Conservation (phyloP, 1,284 basidiomycete genomes). For the Marasmius tenuissimus region DNA sequence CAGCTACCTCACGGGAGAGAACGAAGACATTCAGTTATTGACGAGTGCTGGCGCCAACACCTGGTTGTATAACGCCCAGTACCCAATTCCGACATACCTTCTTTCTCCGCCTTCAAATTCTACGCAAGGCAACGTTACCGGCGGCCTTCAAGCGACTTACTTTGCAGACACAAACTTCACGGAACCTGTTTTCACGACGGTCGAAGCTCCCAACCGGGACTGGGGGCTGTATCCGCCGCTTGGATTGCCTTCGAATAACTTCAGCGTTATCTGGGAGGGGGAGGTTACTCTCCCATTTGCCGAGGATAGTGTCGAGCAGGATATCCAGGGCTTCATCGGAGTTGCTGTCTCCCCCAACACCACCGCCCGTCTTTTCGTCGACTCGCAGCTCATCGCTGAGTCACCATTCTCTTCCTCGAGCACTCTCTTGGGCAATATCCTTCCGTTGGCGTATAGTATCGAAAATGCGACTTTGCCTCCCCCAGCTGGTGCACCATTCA, state of each 20-base stretch:
- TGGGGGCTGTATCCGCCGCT: constrained; percentile 29
- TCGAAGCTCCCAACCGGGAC: constrained; percentile 27
- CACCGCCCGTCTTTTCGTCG: constrained; percentile 9
- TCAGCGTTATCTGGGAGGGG: constrained; percentile 31
- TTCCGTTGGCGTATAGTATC: constrained; percentile 15
- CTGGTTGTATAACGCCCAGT: constrained; percentile 28
- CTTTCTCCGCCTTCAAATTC: constrained; percentile 16
- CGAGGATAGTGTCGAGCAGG: constrained; percentile 19
- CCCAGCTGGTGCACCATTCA: constrained; percentile 21
- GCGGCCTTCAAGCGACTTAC: constrained; percentile 26
- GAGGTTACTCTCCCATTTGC: constrained; percentile 21
- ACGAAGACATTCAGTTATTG: constrained; percentile 19
- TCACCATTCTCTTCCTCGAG: constrained; percentile 18
- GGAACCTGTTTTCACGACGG: constrained; percentile 16
- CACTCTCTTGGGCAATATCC: constrained; percentile 27
- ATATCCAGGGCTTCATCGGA: constrained; percentile 19
- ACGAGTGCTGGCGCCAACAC: constrained; percentile 26
- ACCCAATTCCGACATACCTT: constrained; percentile 26
- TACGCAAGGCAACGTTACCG: constrained; percentile 13
- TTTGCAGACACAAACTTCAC: constrained; percentile 25
- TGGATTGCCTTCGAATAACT: constrained; percentile 29
- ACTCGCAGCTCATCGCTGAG: constrained; percentile 13
- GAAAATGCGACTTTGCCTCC: constrained; percentile 22
- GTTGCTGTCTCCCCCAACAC: constrained; percentile 11
- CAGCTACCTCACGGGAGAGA: constrained; percentile 16